Percentiles rank a stretch among this genome's conserved stretches.
Evolutionary conservation across 164 flowering plant species (phyloP).

Genomic region (Echeveria elegans): DNA sequence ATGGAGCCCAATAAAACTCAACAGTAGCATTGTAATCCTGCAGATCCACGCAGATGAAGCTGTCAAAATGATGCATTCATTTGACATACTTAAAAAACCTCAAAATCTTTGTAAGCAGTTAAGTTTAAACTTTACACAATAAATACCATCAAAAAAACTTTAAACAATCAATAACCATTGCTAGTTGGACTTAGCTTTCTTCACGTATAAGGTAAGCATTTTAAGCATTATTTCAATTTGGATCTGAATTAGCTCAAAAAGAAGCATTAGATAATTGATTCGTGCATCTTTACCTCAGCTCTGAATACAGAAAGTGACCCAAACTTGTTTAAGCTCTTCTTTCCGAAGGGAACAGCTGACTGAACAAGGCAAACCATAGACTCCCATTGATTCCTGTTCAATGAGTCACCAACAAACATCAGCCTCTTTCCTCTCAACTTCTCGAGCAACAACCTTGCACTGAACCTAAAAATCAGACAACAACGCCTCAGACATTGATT

Average conservation of each 20-base stretch:
- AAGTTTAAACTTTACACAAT: too few species aligned
- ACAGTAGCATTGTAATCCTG: slow-evolving; percentile 88
- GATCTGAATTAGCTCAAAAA: neutral
- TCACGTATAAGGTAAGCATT: slow-evolving; percentile 6
- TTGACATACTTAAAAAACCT: neutral
- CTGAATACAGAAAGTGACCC: slow-evolving; percentile 78
- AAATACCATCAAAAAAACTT: too few species aligned
- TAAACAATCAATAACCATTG: neutral
- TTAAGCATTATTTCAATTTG: neutral
- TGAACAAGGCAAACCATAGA: slow-evolving; percentile 93
- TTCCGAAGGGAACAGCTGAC: slow-evolving; percentile 60
- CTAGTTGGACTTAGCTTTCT: neutral
- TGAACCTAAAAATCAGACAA: slow-evolving; percentile 39
- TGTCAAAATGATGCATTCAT: neutral
- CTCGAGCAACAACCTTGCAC: slow-evolving; percentile 59
- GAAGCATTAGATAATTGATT: neutral
- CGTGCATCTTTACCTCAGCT: slow-evolving; percentile 39
- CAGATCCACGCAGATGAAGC: neutral
- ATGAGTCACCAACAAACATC: slow-evolving; percentile 95
- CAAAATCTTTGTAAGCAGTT: neutral
- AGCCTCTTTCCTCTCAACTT: slow-evolving; percentile 79
- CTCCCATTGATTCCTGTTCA: slow-evolving; percentile 97
- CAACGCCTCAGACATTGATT: neutral
- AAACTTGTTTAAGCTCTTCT: slow-evolving; percentile 60
- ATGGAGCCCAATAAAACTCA: slow-evolving; percentile 98